A percentile compares a stretch with the other conserved stretches of the same genome.
phyloP scores from a whole-genome alignment of 768 basidiomycete genomes.

The Naematelia encephala region DNA sequence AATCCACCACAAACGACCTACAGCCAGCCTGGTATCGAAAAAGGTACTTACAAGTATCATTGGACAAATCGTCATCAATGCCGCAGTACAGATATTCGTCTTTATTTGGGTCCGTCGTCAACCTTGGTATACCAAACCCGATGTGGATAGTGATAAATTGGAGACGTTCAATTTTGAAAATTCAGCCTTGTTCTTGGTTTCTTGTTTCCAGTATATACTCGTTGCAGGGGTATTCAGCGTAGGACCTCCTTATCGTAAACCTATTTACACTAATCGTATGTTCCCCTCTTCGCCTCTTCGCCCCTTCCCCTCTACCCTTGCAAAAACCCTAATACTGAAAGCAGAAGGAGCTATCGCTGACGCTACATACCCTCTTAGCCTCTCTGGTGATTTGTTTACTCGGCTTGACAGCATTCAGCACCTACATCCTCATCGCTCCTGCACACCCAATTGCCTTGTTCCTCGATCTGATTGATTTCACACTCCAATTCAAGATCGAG shows the following conservation, averaged over 20 bases:
- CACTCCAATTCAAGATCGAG: conserved; percentile 63
- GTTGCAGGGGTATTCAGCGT: conserved; percentile 97
- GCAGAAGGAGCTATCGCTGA: not conserved
- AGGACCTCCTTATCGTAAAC: conserved; percentile 90
- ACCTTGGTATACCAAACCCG: conserved; percentile 79
- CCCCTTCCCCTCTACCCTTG: conserved; percentile 3
- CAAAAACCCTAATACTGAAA: not conserved
- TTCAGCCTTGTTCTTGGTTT: conserved; percentile 82
- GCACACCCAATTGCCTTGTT: conserved; percentile 60
- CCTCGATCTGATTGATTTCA: conserved; percentile 74
- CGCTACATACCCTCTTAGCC: conserved; percentile 53
- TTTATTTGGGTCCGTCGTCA: conserved; percentile 85
- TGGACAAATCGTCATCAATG: conserved; percentile 85
- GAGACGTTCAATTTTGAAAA: conserved; percentile 88
- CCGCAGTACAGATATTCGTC: conserved; percentile 75
- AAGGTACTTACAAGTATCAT: conserved; percentile 90
- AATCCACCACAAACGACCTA: conserved; percentile 85
- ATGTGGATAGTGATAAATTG: conserved; percentile 64
- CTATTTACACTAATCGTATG: conserved; percentile 92
- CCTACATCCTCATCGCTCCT: conserved; percentile 72
- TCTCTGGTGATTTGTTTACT: conserved; percentile 77
- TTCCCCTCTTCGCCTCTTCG: not conserved
- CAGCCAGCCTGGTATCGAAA: conserved; percentile 90
- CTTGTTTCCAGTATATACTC: conserved; percentile 97
- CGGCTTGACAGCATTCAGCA: conserved; percentile 67